These are phyloP conservation scores for Mollisia scopiformis DNA, from an alignment of 2,329 filamentous ascomycete genomes.

Conservation along the genomic window DNA sequence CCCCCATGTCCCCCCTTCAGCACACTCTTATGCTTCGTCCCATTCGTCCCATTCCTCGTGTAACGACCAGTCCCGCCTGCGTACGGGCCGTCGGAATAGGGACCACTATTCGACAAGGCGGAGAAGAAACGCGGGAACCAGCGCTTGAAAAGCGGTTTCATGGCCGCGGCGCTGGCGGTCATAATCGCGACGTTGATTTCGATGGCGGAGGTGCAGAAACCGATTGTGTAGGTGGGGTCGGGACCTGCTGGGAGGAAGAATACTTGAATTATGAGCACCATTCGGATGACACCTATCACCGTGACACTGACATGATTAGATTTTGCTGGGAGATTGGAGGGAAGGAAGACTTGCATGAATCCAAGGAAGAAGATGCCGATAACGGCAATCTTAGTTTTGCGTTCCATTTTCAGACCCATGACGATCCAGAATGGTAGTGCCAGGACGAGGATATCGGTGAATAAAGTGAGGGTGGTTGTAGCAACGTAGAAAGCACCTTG, in stretches of 20 bases:
- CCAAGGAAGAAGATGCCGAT: conserved; percentile 67
- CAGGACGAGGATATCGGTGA: conserved; percentile 68
- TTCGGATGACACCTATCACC: conserved; percentile 5
- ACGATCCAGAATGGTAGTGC: conserved; percentile 68
- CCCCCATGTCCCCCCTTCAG: not conserved
- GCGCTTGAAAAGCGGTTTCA: conserved; percentile 56
- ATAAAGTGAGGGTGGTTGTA: conserved; percentile 68
- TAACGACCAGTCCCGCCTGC: not conserved
- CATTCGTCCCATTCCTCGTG: not conserved
- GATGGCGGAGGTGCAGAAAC: conserved; percentile 35
- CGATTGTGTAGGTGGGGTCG: conserved; percentile 29
- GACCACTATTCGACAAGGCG: not conserved
- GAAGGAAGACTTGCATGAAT: conserved; percentile 57
- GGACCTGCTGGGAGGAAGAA: not conserved
- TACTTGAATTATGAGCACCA: conserved; percentile 4
- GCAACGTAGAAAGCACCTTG: conserved; percentile 67
- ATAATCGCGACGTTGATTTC: conserved; percentile 42
- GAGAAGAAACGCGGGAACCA: conserved; percentile 13
- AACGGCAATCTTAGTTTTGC: conserved; percentile 64
- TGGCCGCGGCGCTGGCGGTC: conserved; percentile 61
- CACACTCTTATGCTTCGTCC: not conserved
- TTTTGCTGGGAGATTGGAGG: not conserved
- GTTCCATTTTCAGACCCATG: conserved; percentile 62
- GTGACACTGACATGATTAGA: conserved; percentile 9
- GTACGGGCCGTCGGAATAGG: not conserved